Evolutionary conservation across 2,329 filamentous ascomycete species (phyloP).

Genomic region (Myriosclerotinia scirpicola): DNA sequence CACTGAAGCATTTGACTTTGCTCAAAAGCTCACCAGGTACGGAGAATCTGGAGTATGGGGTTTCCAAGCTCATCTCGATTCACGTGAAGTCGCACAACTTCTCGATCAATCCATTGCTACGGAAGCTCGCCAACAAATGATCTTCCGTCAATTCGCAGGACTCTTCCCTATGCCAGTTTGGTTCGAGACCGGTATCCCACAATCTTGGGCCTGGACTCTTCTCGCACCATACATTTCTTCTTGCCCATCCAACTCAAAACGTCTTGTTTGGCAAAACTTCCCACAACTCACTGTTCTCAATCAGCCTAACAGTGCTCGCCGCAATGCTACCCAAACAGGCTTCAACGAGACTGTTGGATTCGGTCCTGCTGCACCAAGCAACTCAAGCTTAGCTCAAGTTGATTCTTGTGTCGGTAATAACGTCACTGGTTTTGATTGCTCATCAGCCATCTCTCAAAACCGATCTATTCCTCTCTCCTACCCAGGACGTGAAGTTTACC

Average conservation of each 20-base stretch:
- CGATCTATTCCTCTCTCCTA: slow-evolving; percentile 70
- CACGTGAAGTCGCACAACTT: slow-evolving; percentile 70
- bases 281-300: slow-evolving; percentile 70
- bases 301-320: slow-evolving; percentile 71
- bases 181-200: slow-evolving; percentile 77
- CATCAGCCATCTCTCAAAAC: slow-evolving; percentile 66
- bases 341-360: slow-evolving; percentile 64
- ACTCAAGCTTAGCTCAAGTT: slow-evolving; percentile 42
- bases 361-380: slow-evolving; percentile 42
- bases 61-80: slow-evolving; percentile 75
- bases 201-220: slow-evolving; percentile 82
- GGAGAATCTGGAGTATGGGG: slow-evolving; percentile 80
- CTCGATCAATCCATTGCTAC: slow-evolving; percentile 75
- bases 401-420: slow-evolving; percentile 60
- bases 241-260: slow-evolving; percentile 71
- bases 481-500: slow-evolving; percentile 68
- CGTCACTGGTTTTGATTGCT: slow-evolving; percentile 56
- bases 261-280: slow-evolving; percentile 83
- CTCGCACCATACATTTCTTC: slow-evolving; percentile 78
- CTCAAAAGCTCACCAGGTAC: slow-evolving; percentile 79
- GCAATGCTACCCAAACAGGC: slow-evolving; percentile 60
- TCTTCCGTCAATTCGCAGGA: slow-evolving; percentile 80
- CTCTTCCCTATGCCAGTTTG: slow-evolving; percentile 80
- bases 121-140: slow-evolving; percentile 79
- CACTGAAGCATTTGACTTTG: slow-evolving; percentile 78